phyloP scores from a whole-genome alignment of 73 alveolate species.

The Tetrahymena malaccensis region DNA sequence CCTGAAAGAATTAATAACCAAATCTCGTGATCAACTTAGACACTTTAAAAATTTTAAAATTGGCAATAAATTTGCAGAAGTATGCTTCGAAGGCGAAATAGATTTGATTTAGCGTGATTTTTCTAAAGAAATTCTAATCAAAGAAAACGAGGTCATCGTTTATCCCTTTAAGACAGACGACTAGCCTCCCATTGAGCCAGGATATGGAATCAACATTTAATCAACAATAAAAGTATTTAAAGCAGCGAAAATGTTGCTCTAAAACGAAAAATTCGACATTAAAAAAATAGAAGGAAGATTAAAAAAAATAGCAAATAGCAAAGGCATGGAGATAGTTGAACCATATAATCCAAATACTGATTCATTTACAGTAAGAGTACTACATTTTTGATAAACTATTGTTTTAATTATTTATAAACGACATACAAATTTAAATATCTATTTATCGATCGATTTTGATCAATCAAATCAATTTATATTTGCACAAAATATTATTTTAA shows the following conservation, averaged over 20 bases:
- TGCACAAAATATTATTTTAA: too few species aligned
- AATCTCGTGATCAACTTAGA: neutral
- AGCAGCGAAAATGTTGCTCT: neutral
- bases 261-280: neutral
- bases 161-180: neutral
- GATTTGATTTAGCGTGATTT: neutral
- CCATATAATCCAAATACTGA: neutral
- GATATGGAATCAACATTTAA: neutral
- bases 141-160: neutral
- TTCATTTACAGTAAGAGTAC: neutral
- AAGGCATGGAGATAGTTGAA: neutral
- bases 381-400: neutral
- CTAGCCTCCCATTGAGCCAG: neutral
- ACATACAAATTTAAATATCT: neutral
- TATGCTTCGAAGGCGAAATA: neutral
- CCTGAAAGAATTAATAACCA: neutral
- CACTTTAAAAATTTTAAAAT: neutral
- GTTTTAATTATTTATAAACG: neutral
- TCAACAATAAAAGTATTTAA: neutral
- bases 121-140: neutral
- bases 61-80: neutral
- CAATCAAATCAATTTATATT: too few species aligned
- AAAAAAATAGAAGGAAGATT: neutral
- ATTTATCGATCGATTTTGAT: neutral
- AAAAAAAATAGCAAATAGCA: neutral